Evolutionary conservation across 2,329 filamentous ascomycete genomes (phyloP), one percentile per base, ranked within the genome.

Genomic region (Boeremia lycopersici): DNA sequence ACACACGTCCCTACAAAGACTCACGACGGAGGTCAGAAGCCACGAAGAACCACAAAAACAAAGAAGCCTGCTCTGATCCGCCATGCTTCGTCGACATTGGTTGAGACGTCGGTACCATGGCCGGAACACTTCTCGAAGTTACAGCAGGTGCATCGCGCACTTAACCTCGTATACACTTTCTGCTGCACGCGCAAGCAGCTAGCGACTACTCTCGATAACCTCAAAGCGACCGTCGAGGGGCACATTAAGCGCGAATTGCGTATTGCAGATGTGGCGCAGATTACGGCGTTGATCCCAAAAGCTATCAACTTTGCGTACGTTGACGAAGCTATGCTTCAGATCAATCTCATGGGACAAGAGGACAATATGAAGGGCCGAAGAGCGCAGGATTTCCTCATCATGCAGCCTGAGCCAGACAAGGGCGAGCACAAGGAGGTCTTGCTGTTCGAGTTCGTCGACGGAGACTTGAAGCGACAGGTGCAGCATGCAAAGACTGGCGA

Each of bases 111-210:
- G 1, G 78, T 82, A 45, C 82, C 83, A 36, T 97, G 93, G 92
- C 92, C 93, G 0, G 81, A 85, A 1, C 80, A 83, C 40, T 90
- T 98, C 73, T 88, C 85, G 52, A 79, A 81, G 36, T 81, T 98
- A 8, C 86, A 89, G 25, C 87, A 88, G 71, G 89, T 88, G 0
- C 90, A 98, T 72, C 85, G 87, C 57, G 93, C 95, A 1, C 78
- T 99, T 56, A 99, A 96, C 65, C 78, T 98, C 1, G 91, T 98
- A 0, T 96, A 91, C 67, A 98, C 95, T 0, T 98, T 99, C 71
- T 96, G 91, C 77, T 95, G 88, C 71, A 93, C 93, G 1, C 87
- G 95, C 40, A 97, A 96, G 71, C 90, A 98, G 67, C 82, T 98
- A 26, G 87, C 90, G 0, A 98, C 95, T 0, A 97, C 93, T 0